A percentile compares a stretch with the other conserved stretches of the same genome.
Evolutionary conservation across 73 alveolate genomes (phyloP).

Genomic region (Blepharisma stoltei): DNA sequence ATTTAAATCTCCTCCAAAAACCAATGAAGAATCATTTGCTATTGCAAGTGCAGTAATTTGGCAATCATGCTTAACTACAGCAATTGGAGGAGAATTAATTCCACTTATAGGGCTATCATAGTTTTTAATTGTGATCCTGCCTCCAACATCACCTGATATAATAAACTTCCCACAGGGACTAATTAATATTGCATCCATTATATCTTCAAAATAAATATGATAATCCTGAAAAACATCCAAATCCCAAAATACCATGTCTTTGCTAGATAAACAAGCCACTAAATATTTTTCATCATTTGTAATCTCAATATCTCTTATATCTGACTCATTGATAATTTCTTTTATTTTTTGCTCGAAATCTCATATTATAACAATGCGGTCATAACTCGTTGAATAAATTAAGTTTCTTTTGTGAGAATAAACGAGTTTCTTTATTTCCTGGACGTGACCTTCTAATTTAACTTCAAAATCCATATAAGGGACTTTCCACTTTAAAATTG

Average conservation of each 20-base stretch:
- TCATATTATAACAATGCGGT: background rate
- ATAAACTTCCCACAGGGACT: background rate
- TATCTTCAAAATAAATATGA: no score
- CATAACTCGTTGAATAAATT: no score
- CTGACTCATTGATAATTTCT: background rate
- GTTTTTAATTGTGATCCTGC: background rate
- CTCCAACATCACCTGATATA: background rate
- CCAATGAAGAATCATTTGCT: background rate
- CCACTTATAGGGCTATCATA: background rate
- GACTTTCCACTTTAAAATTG: background rate
- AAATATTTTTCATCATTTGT: background rate
- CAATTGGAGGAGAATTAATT: background rate
- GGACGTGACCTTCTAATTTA: background rate
- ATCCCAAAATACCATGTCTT: background rate
- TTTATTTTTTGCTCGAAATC: background rate
- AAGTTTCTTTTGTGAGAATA: background rate
- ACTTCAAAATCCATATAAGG: background rate
- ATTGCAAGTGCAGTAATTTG: background rate
- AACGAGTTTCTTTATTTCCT: background rate
- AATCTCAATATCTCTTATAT: background rate
- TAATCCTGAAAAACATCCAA: background rate
- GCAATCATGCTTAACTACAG: background rate
- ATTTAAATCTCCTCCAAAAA: background rate
- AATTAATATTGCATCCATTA: background rate
- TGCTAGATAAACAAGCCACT: background rate